phyloP scores from a whole-genome alignment of 2,329 filamentous ascomycete species.

The Epichloe festucae region DNA sequence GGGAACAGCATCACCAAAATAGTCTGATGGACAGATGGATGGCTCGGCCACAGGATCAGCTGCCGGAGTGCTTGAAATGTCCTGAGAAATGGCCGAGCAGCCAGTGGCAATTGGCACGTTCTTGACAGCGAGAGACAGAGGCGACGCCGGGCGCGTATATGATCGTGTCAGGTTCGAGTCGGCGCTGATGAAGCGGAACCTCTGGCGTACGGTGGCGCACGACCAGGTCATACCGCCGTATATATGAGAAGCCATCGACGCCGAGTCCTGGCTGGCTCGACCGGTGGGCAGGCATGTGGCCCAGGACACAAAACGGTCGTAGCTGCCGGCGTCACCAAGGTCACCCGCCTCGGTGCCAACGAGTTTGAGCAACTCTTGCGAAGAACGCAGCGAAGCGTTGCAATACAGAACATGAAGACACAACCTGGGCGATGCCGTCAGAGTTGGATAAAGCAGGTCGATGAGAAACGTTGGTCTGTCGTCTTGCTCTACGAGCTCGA shows the following conservation, averaged over 20 bases:
- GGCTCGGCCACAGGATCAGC: conserved; percentile 12
- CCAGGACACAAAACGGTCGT: conserved; percentile 57
- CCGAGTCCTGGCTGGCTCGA: conserved; percentile 36
- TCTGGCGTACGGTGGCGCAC: conserved; percentile 53
- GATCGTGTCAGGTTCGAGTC: conserved; percentile 20
- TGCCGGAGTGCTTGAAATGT: conserved; percentile 21
- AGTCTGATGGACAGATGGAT: conserved; percentile 21
- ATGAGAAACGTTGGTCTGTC: conserved; percentile 65
- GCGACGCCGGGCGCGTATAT: conserved; percentile 25
- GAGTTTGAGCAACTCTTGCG: conserved; percentile 40
- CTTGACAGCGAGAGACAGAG: conserved; percentile 25
- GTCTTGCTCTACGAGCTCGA: conserved; percentile 66
- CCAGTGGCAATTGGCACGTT: conserved; percentile 12
- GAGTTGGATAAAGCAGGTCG: conserved; percentile 48
- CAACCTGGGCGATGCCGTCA: conserved; percentile 33
- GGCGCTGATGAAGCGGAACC: conserved; percentile 56
- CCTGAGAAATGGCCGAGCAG: conserved; percentile 13
- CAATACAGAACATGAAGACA: conserved; percentile 51
- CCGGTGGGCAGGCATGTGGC: conserved; percentile 41
- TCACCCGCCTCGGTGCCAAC: conserved; percentile 37
- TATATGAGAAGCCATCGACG: conserved; percentile 36
- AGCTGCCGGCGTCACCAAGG: conserved; percentile 32
- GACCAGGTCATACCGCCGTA: conserved; percentile 60
- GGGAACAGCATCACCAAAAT: conserved; percentile 26
- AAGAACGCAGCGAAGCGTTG: conserved; percentile 52